Conservation (phyloP, 768 basidiomycete genomes). For the Agaricus subrufescens region DNA sequence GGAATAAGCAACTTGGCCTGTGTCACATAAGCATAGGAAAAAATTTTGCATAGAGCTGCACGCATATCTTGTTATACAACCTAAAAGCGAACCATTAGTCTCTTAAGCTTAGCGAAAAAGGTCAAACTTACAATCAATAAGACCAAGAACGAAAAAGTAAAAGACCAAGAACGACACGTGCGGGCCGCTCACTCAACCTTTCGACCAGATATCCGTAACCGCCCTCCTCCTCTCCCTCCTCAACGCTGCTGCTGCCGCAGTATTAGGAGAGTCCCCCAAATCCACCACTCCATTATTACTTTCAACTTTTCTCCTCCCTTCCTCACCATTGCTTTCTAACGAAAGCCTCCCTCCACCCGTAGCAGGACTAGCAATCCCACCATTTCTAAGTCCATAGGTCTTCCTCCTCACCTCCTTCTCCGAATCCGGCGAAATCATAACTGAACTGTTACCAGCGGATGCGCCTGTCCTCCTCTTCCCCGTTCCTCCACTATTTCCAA, state of each 20-base stretch:
- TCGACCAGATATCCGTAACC: slow-evolving; percentile 42
- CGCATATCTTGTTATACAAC: background rate
- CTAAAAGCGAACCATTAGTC: background rate
- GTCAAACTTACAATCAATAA: slow-evolving; percentile 6
- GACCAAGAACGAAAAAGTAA: background rate
- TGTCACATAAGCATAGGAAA: background rate
- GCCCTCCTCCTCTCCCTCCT: slow-evolving; percentile 38
- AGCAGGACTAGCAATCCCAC: slow-evolving; percentile 39
- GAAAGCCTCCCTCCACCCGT: slow-evolving; percentile 8
- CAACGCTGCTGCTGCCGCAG: slow-evolving; percentile 14
- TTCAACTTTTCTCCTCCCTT: slow-evolving; percentile 14
- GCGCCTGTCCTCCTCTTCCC: slow-evolving; percentile 1
- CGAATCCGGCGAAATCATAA: slow-evolving; percentile 9
- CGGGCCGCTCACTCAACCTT: slow-evolving; percentile 9
- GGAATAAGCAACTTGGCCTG: too few relatives aligned
- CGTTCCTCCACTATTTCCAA: background rate
- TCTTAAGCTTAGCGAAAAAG: background rate
- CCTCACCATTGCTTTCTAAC: background rate
- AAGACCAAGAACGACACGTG: background rate
- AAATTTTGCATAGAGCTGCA: too few relatives aligned
- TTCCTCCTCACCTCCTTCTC: slow-evolving; percentile 47
- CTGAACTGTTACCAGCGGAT: background rate
- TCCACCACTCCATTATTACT: slow-evolving; percentile 16
- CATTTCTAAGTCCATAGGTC: slow-evolving; percentile 30
- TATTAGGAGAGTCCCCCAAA: slow-evolving; percentile 32